Evolutionary conservation across 2,329 filamentous ascomycete genomes (phyloP), one percentile per base, ranked within the genome.

Genomic region (Penicillium freii): DNA sequence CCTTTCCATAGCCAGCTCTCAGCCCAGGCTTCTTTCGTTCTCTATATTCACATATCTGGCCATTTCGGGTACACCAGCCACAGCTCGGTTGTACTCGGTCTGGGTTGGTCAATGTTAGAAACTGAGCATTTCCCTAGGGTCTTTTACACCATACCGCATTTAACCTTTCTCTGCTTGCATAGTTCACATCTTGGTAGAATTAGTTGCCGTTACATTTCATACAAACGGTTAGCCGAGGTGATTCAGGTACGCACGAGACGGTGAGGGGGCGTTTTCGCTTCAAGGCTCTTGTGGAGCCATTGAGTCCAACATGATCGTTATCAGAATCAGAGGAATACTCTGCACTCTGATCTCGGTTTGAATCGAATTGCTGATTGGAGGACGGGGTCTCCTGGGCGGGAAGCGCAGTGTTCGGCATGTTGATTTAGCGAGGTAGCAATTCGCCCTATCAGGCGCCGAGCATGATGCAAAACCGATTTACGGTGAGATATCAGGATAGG

Each of bases 1-100:
- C 88, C 54, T 87, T 83, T 17, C 88, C 88, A 71, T 91, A 91
- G 2, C 84, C 85, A 64, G 85, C 82, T 31, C 83, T 77, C 38
- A 83, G 78, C 2, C 87, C 87, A 8, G 87, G 86, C 70, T 89
- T 89, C 75, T 89, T 88, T 42, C 87, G 80, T 66, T 88, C 87
- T 59, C 84, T 85, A 69, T 90, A 90, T 69, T 88, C 84, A 69
- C 87, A 90, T 42, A 80, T 65, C 62, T 87, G 84, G 57, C 82
- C 82, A 71, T 90, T 88, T 50, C 87, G 83, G 49, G 84, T 75
- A 70, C 87, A 90, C 87, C 87, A 90, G 23, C 86, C 86, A 73
- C 87, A 90, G n/a, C 81, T 81, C 2, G 82, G 82, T 64, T 84
- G 82, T 34, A 77, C 76, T 55, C 82, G 80, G 66, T 85, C 77